Base-by-base conservation (phyloP, 768 basidiomycete species). In the Rhodotorula diobovata region DNA sequence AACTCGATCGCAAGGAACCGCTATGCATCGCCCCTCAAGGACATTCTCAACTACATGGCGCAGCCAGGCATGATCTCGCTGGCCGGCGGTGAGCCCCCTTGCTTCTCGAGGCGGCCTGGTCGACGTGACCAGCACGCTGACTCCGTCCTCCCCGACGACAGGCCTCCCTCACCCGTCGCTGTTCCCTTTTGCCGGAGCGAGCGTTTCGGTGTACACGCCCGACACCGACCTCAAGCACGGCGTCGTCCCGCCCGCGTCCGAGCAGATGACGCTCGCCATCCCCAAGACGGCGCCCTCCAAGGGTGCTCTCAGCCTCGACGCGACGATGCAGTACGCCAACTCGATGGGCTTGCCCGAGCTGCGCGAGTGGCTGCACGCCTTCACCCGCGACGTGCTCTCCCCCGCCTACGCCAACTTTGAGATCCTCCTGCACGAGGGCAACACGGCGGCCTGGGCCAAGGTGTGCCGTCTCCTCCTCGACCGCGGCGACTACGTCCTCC, bases 91-190 rank as follows among this genome's bases (percentile, higher is more conserved):
- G 58, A 70, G 83, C 78, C 14, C 28, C 16, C 20, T 25, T 21
- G 30, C 15, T 21, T 48, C 37, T 55, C 53, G 16, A 59, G n/a
- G n/a, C 48, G 61, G 25, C 34, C 35, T 37, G 76, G 88, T 39
- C 89, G 89, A 3, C 83, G 82, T 74, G 86, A 88, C 10, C 83
- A 83, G 9, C 21, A 53, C 20, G 16, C 55, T 32, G 41, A 63
- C 43, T 73, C 20, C n/a, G 39, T 37, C 43, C n/a, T n/a, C n/a
- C n/a, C n/a, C n/a, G n/a, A n/a, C n/a, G n/a, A n/a, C 51, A 89
- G 88, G 89, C n/a, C 77, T 89, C 35, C 89, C 90, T 1, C 83
- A 82, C 76, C 86, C 89, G 12, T 84, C 83, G 1, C 88, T 87
- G 78, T 91, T 90, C 79, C 89, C 89, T 0, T 89, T 89, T 77